These are phyloP conservation scores for Fusarium nygamai DNA, from an alignment of 2,329 filamentous ascomycete species.

Conservation along the genomic window DNA sequence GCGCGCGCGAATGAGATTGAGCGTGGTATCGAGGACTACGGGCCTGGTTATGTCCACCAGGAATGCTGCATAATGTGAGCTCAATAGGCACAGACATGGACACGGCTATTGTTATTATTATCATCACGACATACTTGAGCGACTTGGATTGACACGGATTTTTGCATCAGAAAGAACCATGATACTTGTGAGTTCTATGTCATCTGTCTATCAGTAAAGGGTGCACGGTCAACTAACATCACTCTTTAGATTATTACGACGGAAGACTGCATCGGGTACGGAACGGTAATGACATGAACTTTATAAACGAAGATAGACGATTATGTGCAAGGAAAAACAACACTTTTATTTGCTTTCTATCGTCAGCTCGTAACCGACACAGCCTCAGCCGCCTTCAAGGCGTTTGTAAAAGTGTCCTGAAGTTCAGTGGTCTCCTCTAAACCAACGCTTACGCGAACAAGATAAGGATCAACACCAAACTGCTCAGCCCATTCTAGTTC, in stretches of 20 bases:
- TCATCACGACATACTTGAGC: not conserved
- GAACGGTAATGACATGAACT: not conserved
- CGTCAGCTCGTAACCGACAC: constrained; percentile 8
- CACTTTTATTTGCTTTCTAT: constrained; percentile 1
- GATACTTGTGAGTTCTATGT: constrained; percentile 8
- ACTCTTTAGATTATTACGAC: not conserved
- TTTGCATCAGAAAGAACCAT: not conserved
- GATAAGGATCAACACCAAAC: constrained; percentile 81
- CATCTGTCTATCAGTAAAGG: not conserved
- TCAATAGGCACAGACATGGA: not conserved
- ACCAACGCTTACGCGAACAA: constrained; percentile 90
- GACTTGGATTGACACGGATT: not conserved
- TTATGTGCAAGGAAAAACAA: constrained; percentile 2
- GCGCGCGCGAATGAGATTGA: constrained; percentile 78
- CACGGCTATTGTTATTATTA: not conserved
- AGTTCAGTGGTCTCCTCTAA: constrained; percentile 80
- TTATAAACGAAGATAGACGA: constrained; percentile 3
- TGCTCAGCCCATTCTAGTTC: constrained; percentile 91
- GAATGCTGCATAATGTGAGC: constrained; percentile 70
- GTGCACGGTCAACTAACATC: constrained; percentile 7
- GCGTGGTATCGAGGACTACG: constrained; percentile 77
- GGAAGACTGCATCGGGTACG: not conserved
- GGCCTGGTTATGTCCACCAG: constrained; percentile 68
- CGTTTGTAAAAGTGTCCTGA: constrained; percentile 69
- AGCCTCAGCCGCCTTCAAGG: constrained; percentile 69